Base-by-base conservation (phyloP, 225 moss, liverwort and hornwort species). In the Sphagnum contortum region DNA sequence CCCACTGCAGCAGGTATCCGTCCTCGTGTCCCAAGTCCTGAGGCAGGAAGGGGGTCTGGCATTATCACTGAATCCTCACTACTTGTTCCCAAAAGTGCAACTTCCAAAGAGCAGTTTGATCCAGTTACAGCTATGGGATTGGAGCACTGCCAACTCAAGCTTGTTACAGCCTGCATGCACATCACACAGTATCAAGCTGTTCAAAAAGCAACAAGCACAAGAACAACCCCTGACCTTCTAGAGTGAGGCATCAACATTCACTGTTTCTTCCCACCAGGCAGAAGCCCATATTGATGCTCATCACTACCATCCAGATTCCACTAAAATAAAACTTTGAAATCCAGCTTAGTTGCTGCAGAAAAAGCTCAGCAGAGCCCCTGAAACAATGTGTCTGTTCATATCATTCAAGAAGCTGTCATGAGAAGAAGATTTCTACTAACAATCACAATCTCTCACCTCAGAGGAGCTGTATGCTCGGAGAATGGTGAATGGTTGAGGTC, bases 81-180 rank as follows among this genome's bases (percentile, higher is more conserved):
- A 61, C 80, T 76, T 57, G 79, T 87, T 6, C 98, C 98, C 53
- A 98, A 77, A 64, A 98, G 88, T 49, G 98, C 98, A 64, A 86
- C 78, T 72, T 98, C 98, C 61, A 85, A 86, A 48, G 91, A 89
- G 72, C 77, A 74, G 47, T 83, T 91, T 57, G 87, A 81, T 76
- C 93, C 98, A 64, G 74, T 87, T 13, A 98, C 89, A 58, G 85
- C 76, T 55, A 91, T 91, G 8, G 98, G 98, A 75, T 98, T 98
- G 47, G 93, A 93, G 48, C 98, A 87, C 84, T 98, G 98, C 98
- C 98, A 98, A 69, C 87, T 98, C 83, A 98, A 78, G 73, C 91
- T 98, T 48, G 81, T 83, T 63, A 98, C 84, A 63, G 98, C 98
- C 93, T 95, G 76, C 76, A 65, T 63, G 70, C 62, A 77, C 10